Evolutionary conservation across 768 basidiomycete species (phyloP).

Genomic region (Termitomyces sp.): DNA sequence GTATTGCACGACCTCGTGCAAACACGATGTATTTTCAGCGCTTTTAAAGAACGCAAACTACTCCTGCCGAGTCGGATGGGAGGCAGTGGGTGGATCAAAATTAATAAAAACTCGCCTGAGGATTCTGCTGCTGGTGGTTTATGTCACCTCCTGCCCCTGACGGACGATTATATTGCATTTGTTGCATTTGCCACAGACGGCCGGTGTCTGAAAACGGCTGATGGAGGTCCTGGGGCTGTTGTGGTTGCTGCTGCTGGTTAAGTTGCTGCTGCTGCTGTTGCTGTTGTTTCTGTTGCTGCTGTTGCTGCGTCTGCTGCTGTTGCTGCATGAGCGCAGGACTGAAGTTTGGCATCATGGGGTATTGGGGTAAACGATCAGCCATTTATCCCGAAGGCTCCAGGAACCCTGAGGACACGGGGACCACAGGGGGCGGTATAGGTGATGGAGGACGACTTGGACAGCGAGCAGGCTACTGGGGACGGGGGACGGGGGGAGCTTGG

Average conservation of each 20-base stretch:
- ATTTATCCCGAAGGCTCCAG: conserved; percentile 34
- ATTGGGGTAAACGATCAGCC: conserved; percentile 57
- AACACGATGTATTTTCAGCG: conserved; percentile 9
- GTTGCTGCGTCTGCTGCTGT: conserved; percentile 36
- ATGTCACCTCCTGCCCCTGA: conserved; percentile 39
- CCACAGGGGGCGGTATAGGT: conserved; percentile 17
- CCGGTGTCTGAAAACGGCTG: conserved; percentile 43
- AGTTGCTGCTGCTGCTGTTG: conserved; percentile 23
- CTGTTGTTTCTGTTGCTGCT: conserved; percentile 31
- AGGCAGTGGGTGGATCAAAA: conserved; percentile 1
- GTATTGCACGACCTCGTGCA: conserved; percentile 9
- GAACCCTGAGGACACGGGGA: conserved; percentile 19
- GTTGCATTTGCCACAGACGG: conserved; percentile 55
- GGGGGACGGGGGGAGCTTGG: conserved; percentile 20
- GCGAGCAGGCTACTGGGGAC: conserved; percentile 17
- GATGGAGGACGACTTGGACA: conserved; percentile 11
- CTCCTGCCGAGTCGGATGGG: conserved; percentile 7
- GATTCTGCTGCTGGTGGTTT: conserved; percentile 28
- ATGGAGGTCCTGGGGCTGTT: conserved; percentile 33
- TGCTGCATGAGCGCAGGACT: conserved; percentile 38
- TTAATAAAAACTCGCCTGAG: conserved; percentile 38
- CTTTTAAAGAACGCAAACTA: conserved; percentile 6
- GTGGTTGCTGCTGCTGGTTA: conserved; percentile 30
- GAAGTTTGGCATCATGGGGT: conserved; percentile 50
- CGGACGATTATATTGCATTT: conserved; percentile 36